phyloP scores from a whole-genome alignment of 768 basidiomycete species.

The Chlorophyllum brunneum region DNA sequence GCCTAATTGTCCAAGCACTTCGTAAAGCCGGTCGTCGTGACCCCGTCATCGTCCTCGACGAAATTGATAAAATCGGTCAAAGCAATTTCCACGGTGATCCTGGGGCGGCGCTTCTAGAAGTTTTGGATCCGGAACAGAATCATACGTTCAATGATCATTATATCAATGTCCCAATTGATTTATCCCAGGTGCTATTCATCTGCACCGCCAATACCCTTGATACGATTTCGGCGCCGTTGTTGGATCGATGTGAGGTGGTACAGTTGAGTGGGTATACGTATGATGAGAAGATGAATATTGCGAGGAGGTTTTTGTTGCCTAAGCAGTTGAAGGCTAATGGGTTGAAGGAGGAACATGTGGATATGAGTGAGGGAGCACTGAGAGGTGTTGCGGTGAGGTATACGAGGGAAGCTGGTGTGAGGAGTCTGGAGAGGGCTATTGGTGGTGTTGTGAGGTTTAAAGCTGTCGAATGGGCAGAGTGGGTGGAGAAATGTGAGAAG shows the following conservation, averaged over 20 bases:
- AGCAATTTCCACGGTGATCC: conserved; percentile 92
- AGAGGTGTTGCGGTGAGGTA: conserved; percentile 73
- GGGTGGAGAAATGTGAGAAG: conserved; percentile 38
- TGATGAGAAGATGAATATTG: conserved; percentile 89
- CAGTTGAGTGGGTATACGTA: conserved; percentile 80
- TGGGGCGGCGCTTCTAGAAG: conserved; percentile 84
- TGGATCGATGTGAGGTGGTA: conserved; percentile 89
- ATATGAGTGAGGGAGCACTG: conserved; percentile 66
- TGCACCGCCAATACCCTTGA: conserved; percentile 91
- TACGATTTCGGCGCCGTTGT: conserved; percentile 81
- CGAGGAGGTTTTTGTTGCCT: conserved; percentile 80
- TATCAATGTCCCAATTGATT: conserved; percentile 83
- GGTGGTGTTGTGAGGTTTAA: conserved; percentile 88
- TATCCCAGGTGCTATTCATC: conserved; percentile 87
- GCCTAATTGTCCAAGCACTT: conserved; percentile 81
- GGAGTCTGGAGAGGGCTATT: conserved; percentile 82
- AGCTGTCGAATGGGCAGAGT: conserved; percentile 87
- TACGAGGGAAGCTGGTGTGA: conserved; percentile 91
- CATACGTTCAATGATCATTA: conserved; percentile 89
- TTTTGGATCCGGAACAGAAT: conserved; percentile 93
- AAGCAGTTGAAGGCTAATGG: conserved; percentile 85
- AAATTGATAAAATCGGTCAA: conserved; percentile 88
- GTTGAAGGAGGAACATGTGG: conserved; percentile 54
- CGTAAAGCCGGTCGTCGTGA: conserved; percentile 80
- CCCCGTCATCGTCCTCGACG: conserved; percentile 83